phyloP scores from a whole-genome alignment of 164 flowering plant genomes.

The grape (Vitis vinifera) region DNA sequence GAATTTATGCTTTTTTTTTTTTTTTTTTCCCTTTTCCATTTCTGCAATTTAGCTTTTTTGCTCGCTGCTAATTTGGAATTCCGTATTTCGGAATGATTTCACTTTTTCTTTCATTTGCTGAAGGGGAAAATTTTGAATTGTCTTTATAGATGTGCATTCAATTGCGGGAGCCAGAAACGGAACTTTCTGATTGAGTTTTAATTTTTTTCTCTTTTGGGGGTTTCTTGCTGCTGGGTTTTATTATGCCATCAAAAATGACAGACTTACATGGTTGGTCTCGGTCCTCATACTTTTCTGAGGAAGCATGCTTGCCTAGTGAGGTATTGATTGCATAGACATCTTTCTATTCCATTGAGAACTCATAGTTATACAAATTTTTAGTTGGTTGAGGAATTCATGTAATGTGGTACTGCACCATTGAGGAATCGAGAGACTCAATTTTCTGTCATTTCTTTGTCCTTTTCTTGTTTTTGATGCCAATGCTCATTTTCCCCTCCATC shows the following conservation, averaged over 20 bases:
- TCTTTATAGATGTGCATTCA: slow-evolving; percentile 6
- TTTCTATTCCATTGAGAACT: neutral
- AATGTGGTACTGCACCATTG: too few species aligned
- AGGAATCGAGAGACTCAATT: neutral
- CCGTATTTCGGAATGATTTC: slow-evolving; percentile 2
- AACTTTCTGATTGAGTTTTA: neutral
- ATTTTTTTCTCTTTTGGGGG: slow-evolving; percentile 2
- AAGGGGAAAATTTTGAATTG: slow-evolving; percentile 5
- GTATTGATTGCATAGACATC: slow-evolving; percentile 19
- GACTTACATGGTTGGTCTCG: slow-evolving; percentile 44
- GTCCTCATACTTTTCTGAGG: slow-evolving; percentile 44
- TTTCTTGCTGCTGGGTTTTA: slow-evolving; percentile 10
- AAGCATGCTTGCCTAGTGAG: slow-evolving; percentile 42
- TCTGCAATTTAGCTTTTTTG: neutral
- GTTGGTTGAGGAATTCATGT: neutral
- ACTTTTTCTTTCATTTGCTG: neutral
- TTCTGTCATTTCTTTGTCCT: neutral
- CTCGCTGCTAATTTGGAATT: neutral
- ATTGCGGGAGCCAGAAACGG: slow-evolving; percentile 5
- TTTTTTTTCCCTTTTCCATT: neutral
- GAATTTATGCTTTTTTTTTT: neutral
- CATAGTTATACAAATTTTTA: neutral
- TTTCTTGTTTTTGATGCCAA: neutral
- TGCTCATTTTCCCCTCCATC: neutral
- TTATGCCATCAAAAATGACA: slow-evolving; percentile 51